Base-by-base conservation (phyloP, 345 rosid species). In the Hibiscus trionum region DNA sequence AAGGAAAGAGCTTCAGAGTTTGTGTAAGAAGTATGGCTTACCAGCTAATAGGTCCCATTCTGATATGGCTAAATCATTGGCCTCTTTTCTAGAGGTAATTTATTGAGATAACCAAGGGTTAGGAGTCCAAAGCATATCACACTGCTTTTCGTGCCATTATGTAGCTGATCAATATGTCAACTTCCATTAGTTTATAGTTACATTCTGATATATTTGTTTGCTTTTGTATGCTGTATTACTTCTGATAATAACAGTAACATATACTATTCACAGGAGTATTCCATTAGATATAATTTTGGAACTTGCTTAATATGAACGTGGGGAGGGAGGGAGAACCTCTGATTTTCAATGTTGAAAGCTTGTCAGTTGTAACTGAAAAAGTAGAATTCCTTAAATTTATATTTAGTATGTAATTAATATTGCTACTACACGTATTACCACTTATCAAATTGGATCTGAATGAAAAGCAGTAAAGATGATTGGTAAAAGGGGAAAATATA, bases 1-100 rank as follows among this genome's bases (percentile, higher is more conserved):
- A 11, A 78, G 94, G 84, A 89, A 82, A 84, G 90, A 89, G 79
- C 96, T 91, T 72, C 91, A 88, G 62, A 83, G 82, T 80, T 69
- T 88, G 75, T 89, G 96, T 82, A 89, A 86, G 84, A 84, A 78
- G 59, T 86, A 76, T 79, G 84, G 87, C 56, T 80, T 91, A 78
- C 96, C 96, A n/a, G 88, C 93, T 16, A 84, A 86, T 75, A 87
- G 80, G 79, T 87, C 96, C 4, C 86, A 78, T 61, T 80, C 77
- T 1, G 88, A 88, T 53, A 83, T 91, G 91, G 91, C 87, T 61
- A 80, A 81, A 75, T 83, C 82, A 26, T 73, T 91, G 62, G 79
- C 80, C 70, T 81, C 84, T 78, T 80, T 31, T 72, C 76, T 77
- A 29, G 83, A 79, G 90, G 95, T 86, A 81, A 60, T 73, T 21